Evolutionary conservation across 2,329 filamentous ascomycete species (phyloP), one percentile per base, ranked within the genome.

Genomic region (Mycocentrospora acerina): DNA sequence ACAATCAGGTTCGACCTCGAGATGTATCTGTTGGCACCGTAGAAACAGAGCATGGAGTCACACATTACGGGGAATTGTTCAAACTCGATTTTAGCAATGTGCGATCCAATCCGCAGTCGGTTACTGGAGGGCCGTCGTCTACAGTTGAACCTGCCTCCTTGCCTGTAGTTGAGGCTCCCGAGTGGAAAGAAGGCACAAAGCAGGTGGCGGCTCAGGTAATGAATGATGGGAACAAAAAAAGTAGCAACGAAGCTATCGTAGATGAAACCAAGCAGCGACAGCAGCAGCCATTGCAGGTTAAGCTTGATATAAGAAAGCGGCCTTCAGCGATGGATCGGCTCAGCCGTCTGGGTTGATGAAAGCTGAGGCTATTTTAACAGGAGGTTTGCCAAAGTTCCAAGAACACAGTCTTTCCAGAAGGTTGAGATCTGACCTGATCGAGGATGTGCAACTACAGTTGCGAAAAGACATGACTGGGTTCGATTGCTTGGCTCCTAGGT

Each of bases 1-100:
- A 37, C 11, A 22, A 3, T 28, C 7, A 29, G 9, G 4, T n/a
- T 16, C 15, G 28, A 24, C 12, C 29, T 30, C 18, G 35, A 31
- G 24, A 9, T 24, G 12, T 36, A 25, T 3, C 6, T 5, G 9
- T 40, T 13, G 62, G 48, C 9, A 33, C 40, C 11, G 45, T 69
- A 1, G 58, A 66, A 46, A 69, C 65, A 1, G 50, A 53, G 12
- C 47, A 53, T 16, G 66, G 64, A 2, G 42, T 66, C 2, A 65
- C 57, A 14, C 59, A 54, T 37, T 56, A 53, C 19, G 68, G 67
- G 36, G 64, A 70, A 25, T 28, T 67, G 3, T 44, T 71, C 36
- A 56, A 60, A 19, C 42, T 71, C 26, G 51, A 59, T 24, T 57
- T 60, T 3, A 41, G 36, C 24, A 12, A 2, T 12, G 15, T 30